Conservation (phyloP, 345 rosid genomes). For the Sonneratia caseolaris region DNA sequence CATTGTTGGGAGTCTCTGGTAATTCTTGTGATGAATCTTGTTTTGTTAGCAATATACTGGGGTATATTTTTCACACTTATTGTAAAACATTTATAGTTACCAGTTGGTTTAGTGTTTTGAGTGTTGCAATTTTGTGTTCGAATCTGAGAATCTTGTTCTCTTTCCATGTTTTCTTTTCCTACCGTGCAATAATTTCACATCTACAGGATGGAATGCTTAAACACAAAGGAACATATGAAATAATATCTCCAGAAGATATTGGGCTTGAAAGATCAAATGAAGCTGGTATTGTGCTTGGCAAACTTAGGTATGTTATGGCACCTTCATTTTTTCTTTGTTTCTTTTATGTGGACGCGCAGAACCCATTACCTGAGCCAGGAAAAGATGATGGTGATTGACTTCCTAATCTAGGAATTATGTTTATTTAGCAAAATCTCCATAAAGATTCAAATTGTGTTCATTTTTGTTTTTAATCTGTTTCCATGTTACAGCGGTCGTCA, state of each 20-base stretch:
- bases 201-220: slow-evolving; percentile 90
- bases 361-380: no score
- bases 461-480: neutral
- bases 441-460: neutral
- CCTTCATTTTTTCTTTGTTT: no score
- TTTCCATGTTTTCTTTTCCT: neutral
- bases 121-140: neutral
- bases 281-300: slow-evolving; percentile 90
- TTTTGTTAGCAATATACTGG: neutral
- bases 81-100: neutral
- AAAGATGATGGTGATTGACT: no score
- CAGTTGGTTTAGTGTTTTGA: neutral
- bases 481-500: slow-evolving; percentile 71
- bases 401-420: no score
- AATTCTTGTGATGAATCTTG: neutral
- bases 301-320: slow-evolving; percentile 46
- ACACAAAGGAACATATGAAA: slow-evolving; percentile 86
- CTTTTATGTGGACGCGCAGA: no score
- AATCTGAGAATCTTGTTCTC: neutral
- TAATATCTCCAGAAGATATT: slow-evolving; percentile 72
- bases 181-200: slow-evolving; percentile 6
- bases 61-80: neutral
- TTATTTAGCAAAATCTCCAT: neutral
- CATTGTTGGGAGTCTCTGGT: neutral
- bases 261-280: slow-evolving; percentile 80